Percentiles rank a stretch among this genome's conserved stretches.
phyloP scores from a whole-genome alignment of 2,329 filamentous ascomycete genomes.

The Aspergillus glaucus region DNA sequence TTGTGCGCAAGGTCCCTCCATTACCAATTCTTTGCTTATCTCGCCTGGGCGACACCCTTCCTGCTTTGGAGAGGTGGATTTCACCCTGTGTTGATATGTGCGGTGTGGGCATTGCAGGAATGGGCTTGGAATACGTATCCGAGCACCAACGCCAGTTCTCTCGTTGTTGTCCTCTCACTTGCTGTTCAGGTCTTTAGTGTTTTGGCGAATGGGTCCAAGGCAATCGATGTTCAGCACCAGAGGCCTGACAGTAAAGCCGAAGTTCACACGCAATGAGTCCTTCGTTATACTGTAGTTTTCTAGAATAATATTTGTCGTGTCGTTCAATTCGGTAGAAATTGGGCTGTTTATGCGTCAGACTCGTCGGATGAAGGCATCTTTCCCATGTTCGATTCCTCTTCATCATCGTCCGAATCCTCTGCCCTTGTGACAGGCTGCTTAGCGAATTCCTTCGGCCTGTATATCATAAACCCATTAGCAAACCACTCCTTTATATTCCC shows the following conservation, averaged over 20 bases:
- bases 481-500: background rate
- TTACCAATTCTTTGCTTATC: conserved; percentile 92
- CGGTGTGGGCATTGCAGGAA: conserved; percentile 72
- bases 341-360: conserved; percentile 66
- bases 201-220: conserved; percentile 42
- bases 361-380: conserved; percentile 79
- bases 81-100: conserved; percentile 61
- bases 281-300: background rate
- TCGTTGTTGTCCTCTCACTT: conserved; percentile 64
- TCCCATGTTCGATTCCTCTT: conserved; percentile 72
- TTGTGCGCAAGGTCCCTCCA: conserved; percentile 83
- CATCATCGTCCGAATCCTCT: conserved; percentile 68
- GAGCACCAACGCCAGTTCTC: conserved; percentile 62
- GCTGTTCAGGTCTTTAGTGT: conserved; percentile 58
- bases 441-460: conserved; percentile 72
- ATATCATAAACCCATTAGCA: conserved; percentile 10
- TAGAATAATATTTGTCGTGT: background rate
- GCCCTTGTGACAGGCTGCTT: conserved; percentile 62
- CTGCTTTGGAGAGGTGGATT: conserved; percentile 73
- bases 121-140: conserved; percentile 93
- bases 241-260: conserved; percentile 12
- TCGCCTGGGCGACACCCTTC: conserved; percentile 83
- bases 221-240: conserved; percentile 13
- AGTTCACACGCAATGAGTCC: conserved; percentile 16
- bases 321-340: conserved; percentile 25